A percentile compares a stretch with the other conserved stretches of the same genome.
Evolutionary conservation across 345 rosid genomes (phyloP).

Genomic region (Triadica sebifera): DNA sequence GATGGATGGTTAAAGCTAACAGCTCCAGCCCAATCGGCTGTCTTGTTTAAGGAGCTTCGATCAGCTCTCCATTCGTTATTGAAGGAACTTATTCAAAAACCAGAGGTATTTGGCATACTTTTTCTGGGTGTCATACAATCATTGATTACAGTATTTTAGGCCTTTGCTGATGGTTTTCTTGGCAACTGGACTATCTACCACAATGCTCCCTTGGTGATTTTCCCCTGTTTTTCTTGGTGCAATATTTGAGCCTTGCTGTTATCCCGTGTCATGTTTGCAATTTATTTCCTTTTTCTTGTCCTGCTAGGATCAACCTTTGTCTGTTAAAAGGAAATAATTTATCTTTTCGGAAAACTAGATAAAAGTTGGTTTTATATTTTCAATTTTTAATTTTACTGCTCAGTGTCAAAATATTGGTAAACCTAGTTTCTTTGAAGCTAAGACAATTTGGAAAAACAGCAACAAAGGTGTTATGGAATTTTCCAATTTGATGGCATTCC

Average conservation of each 20-base stretch:
- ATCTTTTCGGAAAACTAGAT: too few species aligned
- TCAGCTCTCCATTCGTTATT: constrained; percentile 64
- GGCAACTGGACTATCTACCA: not conserved
- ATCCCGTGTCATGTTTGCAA: not conserved
- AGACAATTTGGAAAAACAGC: too few species aligned
- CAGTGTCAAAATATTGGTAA: too few species aligned
- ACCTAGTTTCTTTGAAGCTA: too few species aligned
- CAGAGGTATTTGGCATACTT: constrained; percentile 45
- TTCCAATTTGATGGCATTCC: too few species aligned
- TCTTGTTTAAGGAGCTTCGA: constrained; percentile 80
- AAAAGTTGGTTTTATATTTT: too few species aligned
- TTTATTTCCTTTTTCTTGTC: not conserved
- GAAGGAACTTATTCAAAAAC: constrained; percentile 67
- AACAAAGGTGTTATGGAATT: too few species aligned
- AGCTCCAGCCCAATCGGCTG: constrained; percentile 94
- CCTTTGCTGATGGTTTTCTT: not conserved
- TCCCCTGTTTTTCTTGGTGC: not conserved
- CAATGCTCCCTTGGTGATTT: not conserved
- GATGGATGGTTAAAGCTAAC: constrained; percentile 88
- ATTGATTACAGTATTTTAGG: not conserved
- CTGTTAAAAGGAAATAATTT: too few species aligned
- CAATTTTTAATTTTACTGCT: too few species aligned
- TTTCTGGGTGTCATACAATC: not conserved
- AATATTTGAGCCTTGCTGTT: not conserved
- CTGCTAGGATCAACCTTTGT: not conserved